Conservation (phyloP, 1,284 basidiomycete species). For the Apiotrichum gracile region DNA sequence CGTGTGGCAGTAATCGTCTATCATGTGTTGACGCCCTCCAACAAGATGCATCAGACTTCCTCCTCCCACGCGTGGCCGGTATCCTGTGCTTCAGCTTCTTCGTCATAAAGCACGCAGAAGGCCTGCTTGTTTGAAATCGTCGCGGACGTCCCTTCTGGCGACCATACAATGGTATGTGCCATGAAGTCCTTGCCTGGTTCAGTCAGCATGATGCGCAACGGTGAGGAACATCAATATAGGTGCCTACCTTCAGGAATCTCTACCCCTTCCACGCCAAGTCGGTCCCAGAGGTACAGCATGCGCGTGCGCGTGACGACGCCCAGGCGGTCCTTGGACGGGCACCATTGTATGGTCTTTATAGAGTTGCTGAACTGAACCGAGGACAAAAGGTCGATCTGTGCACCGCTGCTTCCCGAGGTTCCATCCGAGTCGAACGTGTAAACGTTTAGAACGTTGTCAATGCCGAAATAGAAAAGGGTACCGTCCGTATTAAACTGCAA, state of each 20-base stretch:
- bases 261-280: slow-evolving; percentile 33
- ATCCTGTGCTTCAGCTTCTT: background rate
- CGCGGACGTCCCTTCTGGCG: slow-evolving; percentile 32
- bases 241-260: slow-evolving; percentile 33
- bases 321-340: slow-evolving; percentile 15
- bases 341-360: slow-evolving; percentile 24
- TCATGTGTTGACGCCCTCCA: too few relatives aligned
- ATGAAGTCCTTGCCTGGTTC: slow-evolving; percentile 11
- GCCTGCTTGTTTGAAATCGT: slow-evolving; percentile 20
- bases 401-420: slow-evolving; percentile 3
- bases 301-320: slow-evolving; percentile 18
- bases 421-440: slow-evolving; percentile 26
- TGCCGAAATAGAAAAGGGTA: slow-evolving; percentile 56
- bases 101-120: slow-evolving; percentile 35
- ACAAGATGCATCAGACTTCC: too few relatives aligned
- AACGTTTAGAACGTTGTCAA: slow-evolving; percentile 26
- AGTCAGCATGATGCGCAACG: background rate
- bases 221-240: too few relatives aligned
- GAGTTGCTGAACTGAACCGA: slow-evolving; percentile 23
- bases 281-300: slow-evolving; percentile 36
- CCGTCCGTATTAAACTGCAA: slow-evolving; percentile 73
- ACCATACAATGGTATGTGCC: slow-evolving; percentile 20
- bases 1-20: too few relatives aligned
- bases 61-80: slow-evolving; percentile 5
- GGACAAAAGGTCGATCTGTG: slow-evolving; percentile 22